phyloP scores from a whole-genome alignment of 176 grass and related monocot genomes.

The Rhynchospora tenuis region DNA sequence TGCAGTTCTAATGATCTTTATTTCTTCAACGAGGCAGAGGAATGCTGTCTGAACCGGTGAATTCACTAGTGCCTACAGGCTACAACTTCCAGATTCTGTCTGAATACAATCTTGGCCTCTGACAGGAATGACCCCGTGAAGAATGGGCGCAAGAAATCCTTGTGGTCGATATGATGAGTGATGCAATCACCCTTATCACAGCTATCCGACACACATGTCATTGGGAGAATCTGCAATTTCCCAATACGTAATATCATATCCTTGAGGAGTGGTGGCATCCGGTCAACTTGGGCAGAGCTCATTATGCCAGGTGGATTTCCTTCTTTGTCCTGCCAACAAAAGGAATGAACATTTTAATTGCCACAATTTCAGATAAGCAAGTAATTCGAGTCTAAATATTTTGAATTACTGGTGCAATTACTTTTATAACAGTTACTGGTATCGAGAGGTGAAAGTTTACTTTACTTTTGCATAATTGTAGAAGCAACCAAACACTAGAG shows the following conservation, averaged over 20 bases:
- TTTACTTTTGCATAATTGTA: constrained; percentile 77
- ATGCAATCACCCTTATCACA: constrained; percentile 64
- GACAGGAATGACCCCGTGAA: constrained; percentile 59
- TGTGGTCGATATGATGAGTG: constrained; percentile 54
- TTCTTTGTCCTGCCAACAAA: constrained; percentile 25
- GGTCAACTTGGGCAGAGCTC: constrained; percentile 34
- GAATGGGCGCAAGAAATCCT: constrained; percentile 49
- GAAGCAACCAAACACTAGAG: constrained; percentile 77
- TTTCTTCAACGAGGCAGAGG: constrained; percentile 3
- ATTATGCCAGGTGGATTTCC: constrained; percentile 57
- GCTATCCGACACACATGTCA: constrained; percentile 33
- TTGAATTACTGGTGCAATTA: not conserved
- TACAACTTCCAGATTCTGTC: constrained; percentile 13
- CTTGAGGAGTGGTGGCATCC: constrained; percentile 34
- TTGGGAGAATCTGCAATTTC: constrained; percentile 38
- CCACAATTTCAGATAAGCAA: not conserved
- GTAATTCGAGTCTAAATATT: not conserved
- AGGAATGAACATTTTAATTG: not conserved
- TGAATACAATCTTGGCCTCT: constrained; percentile 44
- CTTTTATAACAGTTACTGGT: not conserved
- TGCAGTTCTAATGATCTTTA: too few species aligned
- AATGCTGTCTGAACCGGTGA: constrained; percentile 24
- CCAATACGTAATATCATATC: constrained; percentile 41
- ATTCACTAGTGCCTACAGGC: constrained; percentile 24
- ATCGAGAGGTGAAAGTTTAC: not conserved